Evolutionary conservation across 2,329 filamentous ascomycete species (phyloP), one percentile per base, ranked within the genome.

Genomic region (Aureobasidium subglaciale): DNA sequence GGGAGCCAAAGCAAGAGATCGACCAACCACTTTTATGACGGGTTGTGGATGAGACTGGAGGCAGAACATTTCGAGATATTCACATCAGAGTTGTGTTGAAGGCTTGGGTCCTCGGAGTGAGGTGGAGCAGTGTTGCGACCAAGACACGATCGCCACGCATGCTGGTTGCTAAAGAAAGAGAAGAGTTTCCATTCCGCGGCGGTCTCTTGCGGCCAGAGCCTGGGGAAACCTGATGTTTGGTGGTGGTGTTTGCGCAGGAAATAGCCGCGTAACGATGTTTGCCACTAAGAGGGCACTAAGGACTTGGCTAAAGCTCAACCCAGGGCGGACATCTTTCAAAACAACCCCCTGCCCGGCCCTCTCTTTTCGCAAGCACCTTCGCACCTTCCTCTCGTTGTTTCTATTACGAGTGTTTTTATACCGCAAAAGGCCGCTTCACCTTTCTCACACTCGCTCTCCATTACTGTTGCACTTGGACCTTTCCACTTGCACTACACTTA

Each of bases 181-280:
- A 35, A 49, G 32, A 49, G 32, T 49, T 49, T 25, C 20, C 38
- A 54, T 54, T 54, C 50, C 50, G 50, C 50, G 50, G 50, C 37
- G 37, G 20, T 38, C 13, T 27, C 41, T 7, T 20, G 37, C 32
- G 34, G 46, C 32, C 22, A 37, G 35, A 52, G 35, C 35, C 34
- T 52, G 48, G 48, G 29, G 37, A 54, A 20, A 53, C 37, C 22
- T 27, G 32, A 43, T 54, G 38, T 43, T 34, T 43, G 38, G 50
- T 38, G 29, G 50, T 34, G 37, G 50, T 54, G 50, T 43, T 54
- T 54, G 50, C 35, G 48, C 48, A 52, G 48, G 29, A 43, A 54
- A 54, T 54, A 54, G 50, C 50, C 50, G 50, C 37, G 50, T 43
- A 54, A 54, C 50, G 49, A 54, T 35, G 43, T 50, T 54, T 43